Conservation (phyloP, 2,329 filamentous ascomycete genomes). For the Fusarium sp. region DNA sequence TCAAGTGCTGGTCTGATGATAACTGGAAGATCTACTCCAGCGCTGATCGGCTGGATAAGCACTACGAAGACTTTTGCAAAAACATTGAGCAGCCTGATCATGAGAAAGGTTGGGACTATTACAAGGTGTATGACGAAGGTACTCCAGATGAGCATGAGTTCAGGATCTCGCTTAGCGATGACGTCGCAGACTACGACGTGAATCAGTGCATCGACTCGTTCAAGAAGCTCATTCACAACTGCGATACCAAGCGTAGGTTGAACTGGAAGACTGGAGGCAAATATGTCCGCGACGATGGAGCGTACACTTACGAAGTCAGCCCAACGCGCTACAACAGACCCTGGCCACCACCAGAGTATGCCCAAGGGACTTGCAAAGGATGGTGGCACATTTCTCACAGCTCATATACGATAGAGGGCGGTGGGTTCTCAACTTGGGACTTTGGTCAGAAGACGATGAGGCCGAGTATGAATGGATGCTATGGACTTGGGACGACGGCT, state of each 20-base stretch:
- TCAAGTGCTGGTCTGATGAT: constrained; percentile 1
- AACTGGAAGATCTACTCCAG: constrained; percentile 2
- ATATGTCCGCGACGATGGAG: background rate
- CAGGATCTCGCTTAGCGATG: background rate
- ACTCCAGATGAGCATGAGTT: constrained; percentile 16
- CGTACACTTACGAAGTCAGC: constrained; percentile 7
- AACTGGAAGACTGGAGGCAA: constrained; percentile 13
- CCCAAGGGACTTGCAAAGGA: background rate
- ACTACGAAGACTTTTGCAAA: constrained; percentile 4
- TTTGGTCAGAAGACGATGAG: constrained; percentile 13
- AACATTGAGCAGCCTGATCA: background rate
- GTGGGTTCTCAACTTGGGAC: constrained; percentile 10
- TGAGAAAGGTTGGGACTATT: background rate
- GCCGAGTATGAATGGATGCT: constrained; percentile 4
- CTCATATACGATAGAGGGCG: background rate
- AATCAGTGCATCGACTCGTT: constrained; percentile 1
- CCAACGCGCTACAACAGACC: background rate
- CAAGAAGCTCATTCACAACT: constrained; percentile 11
- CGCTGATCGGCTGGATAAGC: background rate
- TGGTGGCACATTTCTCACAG: background rate
- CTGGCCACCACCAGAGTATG: constrained; percentile 3
- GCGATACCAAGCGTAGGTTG: background rate
- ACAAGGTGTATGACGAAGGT: background rate
- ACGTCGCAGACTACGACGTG: background rate
- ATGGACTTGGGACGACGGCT: constrained; percentile 5